Conservation (phyloP, 305 asterid genomes). For the Andrographis paniculata region DNA sequence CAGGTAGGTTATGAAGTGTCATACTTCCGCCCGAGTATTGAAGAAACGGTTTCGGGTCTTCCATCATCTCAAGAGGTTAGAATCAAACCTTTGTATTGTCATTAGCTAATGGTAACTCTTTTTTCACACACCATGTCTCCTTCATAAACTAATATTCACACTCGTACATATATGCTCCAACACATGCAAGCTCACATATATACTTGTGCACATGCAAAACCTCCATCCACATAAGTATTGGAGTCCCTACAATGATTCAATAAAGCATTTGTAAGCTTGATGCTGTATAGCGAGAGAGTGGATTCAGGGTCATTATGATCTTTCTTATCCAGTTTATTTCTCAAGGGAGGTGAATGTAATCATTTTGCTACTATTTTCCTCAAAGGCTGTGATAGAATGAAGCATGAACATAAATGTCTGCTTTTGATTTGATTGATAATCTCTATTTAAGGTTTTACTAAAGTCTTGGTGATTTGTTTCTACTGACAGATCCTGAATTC, state of each 20-base stretch:
- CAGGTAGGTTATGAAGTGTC: constrained; percentile 67
- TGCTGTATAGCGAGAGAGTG: neutral
- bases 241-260: too few species aligned
- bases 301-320: neutral
- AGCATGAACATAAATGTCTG: too few species aligned
- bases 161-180: too few species aligned
- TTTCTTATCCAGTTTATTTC: constrained; percentile 1
- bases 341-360: too few species aligned
- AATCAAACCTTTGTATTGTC: constrained; percentile 17
- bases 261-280: too few species aligned
- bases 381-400: too few species aligned
- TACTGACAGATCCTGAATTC: constrained; percentile 47
- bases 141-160: too few species aligned
- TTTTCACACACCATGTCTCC: neutral
- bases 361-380: too few species aligned
- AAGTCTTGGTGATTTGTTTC: constrained; percentile 7
- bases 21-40: constrained; percentile 60
- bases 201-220: too few species aligned
- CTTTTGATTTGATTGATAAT: constrained; percentile 5
- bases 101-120: constrained; percentile 2
- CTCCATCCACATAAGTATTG: too few species aligned
- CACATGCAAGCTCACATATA: too few species aligned
- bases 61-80: constrained; percentile 78
- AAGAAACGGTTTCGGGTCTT: constrained; percentile 54
- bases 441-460: constrained; percentile 1